Evolutionary conservation across 192 early-diverging fungal genomes (phyloP), one percentile per base, ranked within the genome.

Genomic region (Coemansia sp.): DNA sequence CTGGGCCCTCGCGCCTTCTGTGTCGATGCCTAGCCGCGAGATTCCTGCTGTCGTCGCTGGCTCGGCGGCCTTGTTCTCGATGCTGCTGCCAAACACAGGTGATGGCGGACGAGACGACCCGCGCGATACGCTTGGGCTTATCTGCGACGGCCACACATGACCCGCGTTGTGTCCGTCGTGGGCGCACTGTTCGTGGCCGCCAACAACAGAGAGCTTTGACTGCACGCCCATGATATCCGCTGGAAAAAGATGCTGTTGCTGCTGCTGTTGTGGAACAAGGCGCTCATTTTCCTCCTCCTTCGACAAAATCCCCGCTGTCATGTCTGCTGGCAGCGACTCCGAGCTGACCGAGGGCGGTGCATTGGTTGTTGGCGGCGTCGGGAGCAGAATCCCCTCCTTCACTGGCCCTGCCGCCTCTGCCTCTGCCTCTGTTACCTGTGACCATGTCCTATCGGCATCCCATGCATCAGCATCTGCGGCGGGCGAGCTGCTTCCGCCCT

Each of bases 131-230:
- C 71, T 64, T 55, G 79, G 79, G 54, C 79, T 82, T 51, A 82
- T 82, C 65, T 82, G 79, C 41, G 79, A 82, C 41, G 79, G 79
- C 79, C 79, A 82, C 48, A 82, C 61, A 41, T 82, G 79, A 36
- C 67, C 79, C 32, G 41, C 18, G 37, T 79, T 67, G 61, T 76
- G 68, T 15, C 52, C 56, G 41, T 78, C 67, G 39, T 41, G 39
- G 51, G 63, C 52, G 16, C 73, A 16, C 7, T 75, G 73, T 11
- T 76, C 79, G 47, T 82, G 79, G 18, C 79, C 79, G 62, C 79
- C 79, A 15, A 62, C 62, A 32, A 82, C 74, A 5, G 79, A 82
- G 6, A 82, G 68, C 46, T 62, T 67, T n/a, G 79, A 82, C 19
- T 41, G 58, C 19, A 73, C 74, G 58, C 74, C 79, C 65, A 67